Evolutionary conservation across 768 basidiomycete species (phyloP).

Genomic region (Psilocybe sp.): DNA sequence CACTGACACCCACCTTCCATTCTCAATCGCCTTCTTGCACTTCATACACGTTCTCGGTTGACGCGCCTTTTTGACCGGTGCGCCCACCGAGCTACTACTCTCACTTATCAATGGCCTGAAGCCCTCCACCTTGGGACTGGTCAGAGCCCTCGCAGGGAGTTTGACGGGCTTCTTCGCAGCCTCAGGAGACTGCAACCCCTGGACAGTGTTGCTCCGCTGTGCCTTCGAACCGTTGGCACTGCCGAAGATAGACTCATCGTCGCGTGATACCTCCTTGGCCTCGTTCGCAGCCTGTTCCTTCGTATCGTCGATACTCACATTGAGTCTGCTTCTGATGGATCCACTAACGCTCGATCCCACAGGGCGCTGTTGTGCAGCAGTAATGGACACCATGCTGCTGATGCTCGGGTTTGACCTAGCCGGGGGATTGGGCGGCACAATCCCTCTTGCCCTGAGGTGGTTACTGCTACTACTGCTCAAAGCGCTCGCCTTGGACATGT

Average conservation of each 20-base stretch:
- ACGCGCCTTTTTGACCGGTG: constrained; percentile 27
- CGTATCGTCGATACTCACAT: too few species aligned
- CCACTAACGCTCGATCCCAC: too few species aligned
- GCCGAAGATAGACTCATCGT: constrained; percentile 7
- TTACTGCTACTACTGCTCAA: constrained; percentile 24
- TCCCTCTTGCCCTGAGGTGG: background rate
- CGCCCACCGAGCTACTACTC: constrained; percentile 17
- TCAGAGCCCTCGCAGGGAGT: constrained; percentile 54
- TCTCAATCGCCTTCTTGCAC: constrained; percentile 68
- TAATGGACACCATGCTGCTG: too few species aligned
- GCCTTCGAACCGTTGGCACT: constrained; percentile 21
- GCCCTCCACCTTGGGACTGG: constrained; percentile 26
- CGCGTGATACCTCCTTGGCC: constrained; percentile 3
- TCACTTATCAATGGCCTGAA: constrained; percentile 14
- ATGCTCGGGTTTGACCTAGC: too few species aligned
- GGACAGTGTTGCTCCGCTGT: constrained; percentile 53
- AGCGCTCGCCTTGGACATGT: constrained; percentile 26
- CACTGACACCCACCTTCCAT: constrained; percentile 80
- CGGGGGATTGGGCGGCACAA: too few species aligned
- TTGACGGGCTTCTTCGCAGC: constrained; percentile 48
- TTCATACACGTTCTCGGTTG: constrained; percentile 53
- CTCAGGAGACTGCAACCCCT: constrained; percentile 26
- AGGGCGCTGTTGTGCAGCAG: too few species aligned
- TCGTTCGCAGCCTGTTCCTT: background rate
- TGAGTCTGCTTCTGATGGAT: too few species aligned